Evolutionary conservation across 2,329 filamentous ascomycete species (phyloP), one percentile per base, ranked within the genome.

Genomic region (Scolecobasidium constrictum): DNA sequence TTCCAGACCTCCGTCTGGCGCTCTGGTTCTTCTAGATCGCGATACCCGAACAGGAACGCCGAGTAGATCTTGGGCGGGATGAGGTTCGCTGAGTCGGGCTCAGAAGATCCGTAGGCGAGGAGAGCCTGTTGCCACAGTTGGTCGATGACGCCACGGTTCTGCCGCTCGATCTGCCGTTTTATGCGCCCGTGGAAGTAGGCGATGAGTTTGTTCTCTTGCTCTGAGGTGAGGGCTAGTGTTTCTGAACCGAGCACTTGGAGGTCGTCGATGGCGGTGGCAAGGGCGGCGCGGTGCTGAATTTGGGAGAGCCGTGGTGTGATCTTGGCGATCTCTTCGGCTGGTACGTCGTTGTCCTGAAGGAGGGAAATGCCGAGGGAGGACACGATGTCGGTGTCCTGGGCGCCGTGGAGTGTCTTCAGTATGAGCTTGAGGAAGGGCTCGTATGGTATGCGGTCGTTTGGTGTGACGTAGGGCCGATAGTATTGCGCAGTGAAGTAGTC

Each of bases 1-100:
- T 75, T 74, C 75, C 75, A 78, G 3, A 75, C 63, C 20, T 69
- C 60, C n/a, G 20, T 34, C 17, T 36, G 35, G 11, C 20, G 37
- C 9, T 39, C 19, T 33, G 15, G 37, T 9, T 12, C 37, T 11
- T 18, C 7, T 9, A 36, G 17, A 11, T 18, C 35, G 16, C 35
- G 17, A 15, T n/a, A n/a, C 7, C n/a, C 17, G 16, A 15, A 36
- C 11, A 36, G 35, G 16, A 36, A 36, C 9, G 17, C 12, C n/a
- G n/a, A n/a, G 17, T 36, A 36, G 16, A 36, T 18, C 35, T 36
- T 36, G 7, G 35, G 17, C 16, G 35, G 35, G 17, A 36, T 36
- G n/a, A 31, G 26, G 26, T 31, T 31, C 26, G 26, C 9, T 9
- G 26, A 31, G 26, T n/a, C n/a, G 9, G 9, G 6, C 16, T 17